Evolutionary conservation across 768 basidiomycete species (phyloP).

Genomic region (Tylopilus plumbeoviolaceoides): DNA sequence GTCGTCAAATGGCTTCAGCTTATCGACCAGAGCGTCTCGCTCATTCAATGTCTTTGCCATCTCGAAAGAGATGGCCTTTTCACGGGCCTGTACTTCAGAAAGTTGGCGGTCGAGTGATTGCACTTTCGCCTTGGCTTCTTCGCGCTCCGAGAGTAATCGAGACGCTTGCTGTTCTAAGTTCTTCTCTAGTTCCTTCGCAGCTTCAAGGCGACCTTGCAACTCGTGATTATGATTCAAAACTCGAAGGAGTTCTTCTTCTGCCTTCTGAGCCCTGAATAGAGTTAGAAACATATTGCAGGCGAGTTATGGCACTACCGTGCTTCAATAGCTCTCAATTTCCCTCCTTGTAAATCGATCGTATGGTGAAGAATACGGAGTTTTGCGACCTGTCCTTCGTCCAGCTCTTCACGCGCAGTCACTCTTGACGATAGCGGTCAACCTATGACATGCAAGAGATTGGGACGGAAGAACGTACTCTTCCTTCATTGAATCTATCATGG

Average conservation of each 20-base stretch:
- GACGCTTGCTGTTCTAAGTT: slow-evolving; percentile 23
- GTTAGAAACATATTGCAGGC: slow-evolving; percentile 3
- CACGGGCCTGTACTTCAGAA: slow-evolving; percentile 15
- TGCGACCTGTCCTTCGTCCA: slow-evolving; percentile 21
- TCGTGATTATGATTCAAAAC: slow-evolving; percentile 23
- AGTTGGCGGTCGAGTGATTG: slow-evolving; percentile 13
- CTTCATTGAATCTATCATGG: slow-evolving; percentile 25
- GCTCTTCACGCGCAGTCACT: slow-evolving; percentile 20
- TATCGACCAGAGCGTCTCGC: slow-evolving; percentile 18
- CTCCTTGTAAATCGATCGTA: slow-evolving; percentile 30
- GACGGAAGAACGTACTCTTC: slow-evolving; percentile 30
- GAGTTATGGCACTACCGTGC: slow-evolving; percentile 17
- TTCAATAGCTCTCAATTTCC: slow-evolving; percentile 23
- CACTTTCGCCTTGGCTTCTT: slow-evolving; percentile 17
- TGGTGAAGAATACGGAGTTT: slow-evolving; percentile 30
- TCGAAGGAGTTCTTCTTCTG: slow-evolving; percentile 17
- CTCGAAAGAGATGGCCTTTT: slow-evolving; percentile 16
- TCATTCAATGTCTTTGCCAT: slow-evolving; percentile 16
- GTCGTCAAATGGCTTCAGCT: slow-evolving; percentile 16
- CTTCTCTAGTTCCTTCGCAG: slow-evolving; percentile 21
- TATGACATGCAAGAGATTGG: slow-evolving; percentile 7
- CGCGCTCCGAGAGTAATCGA: slow-evolving; percentile 24
- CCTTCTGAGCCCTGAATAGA: slow-evolving; percentile 15
- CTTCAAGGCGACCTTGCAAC: slow-evolving; percentile 27
- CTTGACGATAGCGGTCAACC: slow-evolving; percentile 16